Evolutionary conservation across 768 basidiomycete species (phyloP).

Genomic region (Termitomyces sp.): DNA sequence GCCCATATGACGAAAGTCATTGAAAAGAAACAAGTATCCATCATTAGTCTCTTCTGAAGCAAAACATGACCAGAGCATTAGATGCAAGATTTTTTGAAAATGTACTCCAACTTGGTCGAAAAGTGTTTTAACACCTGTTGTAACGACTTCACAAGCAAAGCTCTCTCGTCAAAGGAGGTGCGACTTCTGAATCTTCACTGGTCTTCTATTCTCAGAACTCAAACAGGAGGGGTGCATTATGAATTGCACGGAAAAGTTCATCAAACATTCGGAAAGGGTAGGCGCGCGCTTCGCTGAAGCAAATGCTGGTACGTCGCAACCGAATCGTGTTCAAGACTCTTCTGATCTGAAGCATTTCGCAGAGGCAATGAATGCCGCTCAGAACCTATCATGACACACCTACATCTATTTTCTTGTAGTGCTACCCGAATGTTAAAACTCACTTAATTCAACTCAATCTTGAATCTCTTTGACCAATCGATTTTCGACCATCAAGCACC

Average conservation of each 20-base stretch:
- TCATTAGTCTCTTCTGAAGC: background rate
- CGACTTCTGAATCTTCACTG: background rate
- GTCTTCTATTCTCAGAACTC: background rate
- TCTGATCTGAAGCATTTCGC: background rate
- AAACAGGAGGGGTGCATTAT: constrained; percentile 79
- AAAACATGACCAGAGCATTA: constrained; percentile 24
- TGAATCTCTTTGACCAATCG: background rate
- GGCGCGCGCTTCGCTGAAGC: constrained; percentile 89
- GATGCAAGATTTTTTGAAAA: constrained; percentile 98
- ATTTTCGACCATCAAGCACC: background rate
- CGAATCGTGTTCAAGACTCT: background rate
- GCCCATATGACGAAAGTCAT: constrained; percentile 94
- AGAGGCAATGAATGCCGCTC: constrained; percentile 26
- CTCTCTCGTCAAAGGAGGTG: constrained; percentile 91
- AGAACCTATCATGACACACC: constrained; percentile 26
- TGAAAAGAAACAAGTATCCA: constrained; percentile 88
- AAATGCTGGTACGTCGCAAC: constrained; percentile 68
- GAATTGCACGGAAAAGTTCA: constrained; percentile 96
- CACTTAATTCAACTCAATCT: constrained; percentile 4
- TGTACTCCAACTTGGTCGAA: constrained; percentile 93
- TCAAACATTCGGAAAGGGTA: constrained; percentile 93
- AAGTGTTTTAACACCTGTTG: constrained; percentile 94
- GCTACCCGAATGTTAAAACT: constrained; percentile 1
- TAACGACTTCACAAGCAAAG: constrained; percentile 96
- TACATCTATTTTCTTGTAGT: constrained; percentile 2